These are phyloP conservation scores for Dioscorea cayenensis DNA, from an alignment of 116 monocot species.

Conservation along the genomic window DNA sequence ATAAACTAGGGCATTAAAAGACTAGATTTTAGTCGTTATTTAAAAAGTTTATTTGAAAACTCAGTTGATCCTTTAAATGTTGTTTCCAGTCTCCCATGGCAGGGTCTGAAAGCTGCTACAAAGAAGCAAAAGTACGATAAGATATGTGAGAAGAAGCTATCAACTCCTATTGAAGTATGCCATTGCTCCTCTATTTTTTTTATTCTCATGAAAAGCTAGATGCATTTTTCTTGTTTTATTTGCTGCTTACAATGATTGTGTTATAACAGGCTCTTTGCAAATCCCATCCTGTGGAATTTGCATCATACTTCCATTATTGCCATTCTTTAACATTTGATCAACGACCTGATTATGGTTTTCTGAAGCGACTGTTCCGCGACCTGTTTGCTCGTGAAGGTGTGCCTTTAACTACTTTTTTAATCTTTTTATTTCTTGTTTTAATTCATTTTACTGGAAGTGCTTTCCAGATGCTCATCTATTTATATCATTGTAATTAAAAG, in stretches of 20 bases:
- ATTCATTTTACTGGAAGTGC: background rate
- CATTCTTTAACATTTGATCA: conserved; percentile 93
- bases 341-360: conserved; percentile 86
- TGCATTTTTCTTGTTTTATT: background rate
- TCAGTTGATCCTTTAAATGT: background rate
- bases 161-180: conserved; percentile 90
- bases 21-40: background rate
- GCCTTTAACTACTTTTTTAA: background rate
- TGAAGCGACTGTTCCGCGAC: conserved; percentile 80
- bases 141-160: conserved; percentile 93
- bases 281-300: conserved; percentile 82
- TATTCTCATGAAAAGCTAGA: no score
- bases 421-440: background rate
- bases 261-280: conserved; percentile 71
- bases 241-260: background rate
- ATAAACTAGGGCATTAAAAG: background rate
- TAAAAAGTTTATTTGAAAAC: no score
- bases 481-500: background rate
- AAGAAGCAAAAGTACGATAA: conserved; percentile 98
- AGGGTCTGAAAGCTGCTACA: conserved; percentile 94
- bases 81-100: conserved; percentile 89
- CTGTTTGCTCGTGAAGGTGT: conserved; percentile 77
- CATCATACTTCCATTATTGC: conserved; percentile 98
- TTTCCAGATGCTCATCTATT: background rate
- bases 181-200: background rate